A percentile compares a stretch with the other conserved stretches of the same genome.
phyloP scores from a whole-genome alignment of 2,329 filamentous ascomycete species.

The Penicillium brevicompactum region DNA sequence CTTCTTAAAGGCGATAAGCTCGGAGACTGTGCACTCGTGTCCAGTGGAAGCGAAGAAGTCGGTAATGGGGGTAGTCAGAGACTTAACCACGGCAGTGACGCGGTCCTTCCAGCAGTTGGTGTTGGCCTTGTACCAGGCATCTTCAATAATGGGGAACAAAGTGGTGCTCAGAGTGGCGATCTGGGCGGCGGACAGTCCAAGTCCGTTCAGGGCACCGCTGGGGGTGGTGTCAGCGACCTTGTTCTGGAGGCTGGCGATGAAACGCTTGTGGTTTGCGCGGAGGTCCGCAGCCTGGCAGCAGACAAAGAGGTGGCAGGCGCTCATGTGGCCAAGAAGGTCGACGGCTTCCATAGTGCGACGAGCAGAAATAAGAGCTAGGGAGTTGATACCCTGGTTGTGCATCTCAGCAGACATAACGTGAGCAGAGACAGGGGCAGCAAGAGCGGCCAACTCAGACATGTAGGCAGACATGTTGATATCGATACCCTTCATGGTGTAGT shows the following conservation, averaged over 20 bases:
- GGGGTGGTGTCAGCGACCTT: constrained; percentile 10
- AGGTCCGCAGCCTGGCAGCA: constrained; percentile 63
- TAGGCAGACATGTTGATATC: constrained; percentile 68
- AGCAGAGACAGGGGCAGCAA: constrained; percentile 63
- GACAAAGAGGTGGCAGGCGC: constrained; percentile 56
- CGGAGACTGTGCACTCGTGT: constrained; percentile 7
- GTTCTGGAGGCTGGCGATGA: constrained; percentile 9
- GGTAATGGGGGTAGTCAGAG: constrained; percentile 7
- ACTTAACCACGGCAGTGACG: constrained; percentile 10
- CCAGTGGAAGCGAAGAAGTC: constrained; percentile 6
- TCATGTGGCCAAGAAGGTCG: constrained; percentile 60
- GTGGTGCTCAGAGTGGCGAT: neutral
- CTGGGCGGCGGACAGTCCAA: constrained; percentile 5
- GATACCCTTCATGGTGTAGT: constrained; percentile 65
- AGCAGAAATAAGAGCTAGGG: constrained; percentile 61
- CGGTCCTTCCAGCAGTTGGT: constrained; percentile 18
- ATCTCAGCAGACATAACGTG: constrained; percentile 69
- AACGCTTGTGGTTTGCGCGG: constrained; percentile 34
- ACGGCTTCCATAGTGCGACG: constrained; percentile 60
- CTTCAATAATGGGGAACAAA: constrained; percentile 9
- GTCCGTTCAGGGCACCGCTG: constrained; percentile 7
- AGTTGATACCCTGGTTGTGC: constrained; percentile 69
- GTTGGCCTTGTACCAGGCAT: constrained; percentile 14
- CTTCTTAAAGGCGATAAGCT: constrained; percentile 8
- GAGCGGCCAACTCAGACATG: constrained; percentile 62